Base-by-base conservation (phyloP, 139 green algal species). In the Chlorella sp. region DNA sequence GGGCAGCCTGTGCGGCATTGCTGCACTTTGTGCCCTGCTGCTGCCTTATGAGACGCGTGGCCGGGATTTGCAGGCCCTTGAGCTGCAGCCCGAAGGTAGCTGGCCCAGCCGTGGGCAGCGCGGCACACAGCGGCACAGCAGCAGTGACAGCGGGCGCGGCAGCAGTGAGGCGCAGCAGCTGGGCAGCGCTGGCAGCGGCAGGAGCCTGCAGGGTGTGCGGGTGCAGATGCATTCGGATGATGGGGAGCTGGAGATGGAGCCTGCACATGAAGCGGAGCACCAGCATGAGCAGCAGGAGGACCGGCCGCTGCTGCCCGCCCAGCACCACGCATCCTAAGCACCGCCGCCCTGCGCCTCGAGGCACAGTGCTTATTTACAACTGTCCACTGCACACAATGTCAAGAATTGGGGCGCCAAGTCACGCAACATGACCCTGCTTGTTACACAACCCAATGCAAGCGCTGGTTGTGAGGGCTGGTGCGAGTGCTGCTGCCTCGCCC, bases 11-110 rank as follows among this genome's bases (percentile, higher is more conserved):
- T 91, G 87, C 39, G n/a, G 81, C 16, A 16, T 74, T 38, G 90
- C 89, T 20, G 62, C 65, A 4, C n/a, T 76, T 1, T 81, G 78
- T 7, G 72, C 78, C 5, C 63, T 81, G 20, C 16, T 82, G 7
- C 74, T 94, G 73, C 89, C 87, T 4, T 74, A 88, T 25, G 90
- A 94, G 75, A 94, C 90, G 2, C 64, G 68, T 12, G 88, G 83
- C 3, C 26, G 62, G 1, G 81, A 90, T 21, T 67, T 93, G 51
- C 32, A 78, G 63, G 70, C 26, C 26, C 6, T 30, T 13, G 30
- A 64, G n/a, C 69, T 86, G 68, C 51, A 51, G 47, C 51, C 74
- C 0, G 74, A 68, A 23, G 25, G 63, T 11, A 55, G 44, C 44
- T 55, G 44, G 44, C 44, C 44, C 44, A 55, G 44, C 44, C 44